phyloP scores from a whole-genome alignment of 345 rosid species.

The Citrus reticulata region DNA sequence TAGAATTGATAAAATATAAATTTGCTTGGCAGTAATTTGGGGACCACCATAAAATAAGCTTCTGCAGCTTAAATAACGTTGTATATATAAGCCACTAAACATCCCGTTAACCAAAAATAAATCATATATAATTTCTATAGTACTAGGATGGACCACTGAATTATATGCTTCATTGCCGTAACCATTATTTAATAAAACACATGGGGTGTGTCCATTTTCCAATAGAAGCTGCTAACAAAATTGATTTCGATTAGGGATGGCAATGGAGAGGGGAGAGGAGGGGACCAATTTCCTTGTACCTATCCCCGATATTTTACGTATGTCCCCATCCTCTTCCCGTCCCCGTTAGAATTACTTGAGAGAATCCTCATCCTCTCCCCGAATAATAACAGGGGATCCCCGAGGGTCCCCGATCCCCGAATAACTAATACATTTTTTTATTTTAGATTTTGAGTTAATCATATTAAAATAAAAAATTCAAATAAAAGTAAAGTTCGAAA shows the following conservation, averaged over 20 bases:
- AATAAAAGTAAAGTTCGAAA: no score
- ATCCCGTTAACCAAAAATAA: slow-evolving; percentile 7
- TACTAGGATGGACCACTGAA: slow-evolving; percentile 23
- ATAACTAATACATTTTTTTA: no score
- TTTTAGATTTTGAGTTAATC: no score
- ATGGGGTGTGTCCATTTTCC: not conserved
- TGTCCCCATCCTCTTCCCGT: no score
- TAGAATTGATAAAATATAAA: not conserved
- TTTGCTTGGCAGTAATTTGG: not conserved
- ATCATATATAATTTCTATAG: not conserved
- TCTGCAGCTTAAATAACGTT: not conserved
- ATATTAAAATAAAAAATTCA: no score
- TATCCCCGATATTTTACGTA: no score
- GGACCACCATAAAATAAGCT: slow-evolving; percentile 27
- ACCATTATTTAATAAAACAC: not conserved
- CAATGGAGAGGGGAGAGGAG: no score
- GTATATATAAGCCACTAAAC: not conserved
- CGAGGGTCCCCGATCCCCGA: no score
- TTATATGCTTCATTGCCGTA: not conserved
- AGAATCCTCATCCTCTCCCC: no score
- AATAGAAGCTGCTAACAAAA: not conserved
- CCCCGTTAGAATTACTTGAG: no score
- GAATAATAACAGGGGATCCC: no score
- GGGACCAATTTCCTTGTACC: no score
- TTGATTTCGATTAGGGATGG: not conserved